Evolutionary conservation across 2,329 filamentous ascomycete species (phyloP), one percentile per base, ranked within the genome.

Genomic region (Byssochlamys sp.): DNA sequence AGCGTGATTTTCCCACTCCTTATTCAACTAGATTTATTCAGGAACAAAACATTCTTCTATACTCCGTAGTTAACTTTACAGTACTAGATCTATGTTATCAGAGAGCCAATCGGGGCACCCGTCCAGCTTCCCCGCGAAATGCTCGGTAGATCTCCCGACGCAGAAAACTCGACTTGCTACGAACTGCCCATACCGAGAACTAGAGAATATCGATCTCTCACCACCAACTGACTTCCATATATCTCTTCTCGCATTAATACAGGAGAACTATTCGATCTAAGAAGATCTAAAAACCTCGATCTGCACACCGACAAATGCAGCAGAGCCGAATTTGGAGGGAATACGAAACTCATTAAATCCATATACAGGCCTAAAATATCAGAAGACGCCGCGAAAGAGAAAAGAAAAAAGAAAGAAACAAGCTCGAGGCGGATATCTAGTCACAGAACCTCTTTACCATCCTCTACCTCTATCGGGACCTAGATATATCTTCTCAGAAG

Each of bases 141-240:
- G 29, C 29, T 31, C 29, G 39, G 12, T 45, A 45, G 58, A 64
- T 63, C 60, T 61, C 59, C 62, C 62, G 62, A 59, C 49, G 58
- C 49, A 29, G 52, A 51, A 52, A 53, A 53, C 28, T 31, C 28
- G 27, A n/a, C 26, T 10, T 6, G 31, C 5, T 33, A 12, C 31
- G 6, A 45, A 45, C 39, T 4, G 39, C 39, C 14, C 39, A 45
- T 45, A 45, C 1, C 39, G n/a, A 45, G 39, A 45, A 31, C 29
- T 1, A 31, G 29, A 31, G 29, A 2, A 31, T 7, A 19, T 1
- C 19, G 11, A 31, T 10, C 29, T 31, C 1, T 31, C 29, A 6
- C 29, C 29, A 9, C 29, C 1, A 31, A 10, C 2, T 31, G 28
- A 19, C 19, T 19, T 19, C 19, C 19, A 19, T 10, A 9, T 7